Evolutionary conservation across 2,329 filamentous ascomycete genomes (phyloP).

Genomic region (Thelonectria blattea): DNA sequence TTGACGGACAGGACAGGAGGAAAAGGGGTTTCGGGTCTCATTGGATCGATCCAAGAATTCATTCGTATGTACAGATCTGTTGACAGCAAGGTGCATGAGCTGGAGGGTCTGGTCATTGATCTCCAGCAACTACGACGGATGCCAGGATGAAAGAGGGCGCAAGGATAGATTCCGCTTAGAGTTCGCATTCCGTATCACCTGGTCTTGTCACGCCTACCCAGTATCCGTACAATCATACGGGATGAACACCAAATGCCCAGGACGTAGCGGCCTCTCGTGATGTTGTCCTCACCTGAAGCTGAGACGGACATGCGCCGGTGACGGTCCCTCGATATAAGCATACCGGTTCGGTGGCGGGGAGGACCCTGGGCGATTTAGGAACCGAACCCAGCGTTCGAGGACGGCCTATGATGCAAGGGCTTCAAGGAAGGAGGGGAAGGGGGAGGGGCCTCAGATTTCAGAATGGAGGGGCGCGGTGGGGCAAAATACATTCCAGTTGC

Average conservation of each 20-base stretch:
- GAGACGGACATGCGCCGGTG: neutral
- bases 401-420: slow-evolving; percentile 36
- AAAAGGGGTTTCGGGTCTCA: slow-evolving; percentile 52
- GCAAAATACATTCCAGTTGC: slow-evolving; percentile 19
- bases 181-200: too few species aligned
- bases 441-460: slow-evolving; percentile 23
- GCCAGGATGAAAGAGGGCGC: slow-evolving; percentile 12
- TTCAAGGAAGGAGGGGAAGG: slow-evolving; percentile 22
- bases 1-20: slow-evolving; percentile 51
- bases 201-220: too few species aligned
- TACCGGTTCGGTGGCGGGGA: slow-evolving; percentile 16
- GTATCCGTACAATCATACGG: neutral
- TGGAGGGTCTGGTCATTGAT: slow-evolving; percentile 47
- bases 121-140: slow-evolving; percentile 38
- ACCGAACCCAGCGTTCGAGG: slow-evolving; percentile 12
- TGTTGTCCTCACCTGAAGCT: neutral
- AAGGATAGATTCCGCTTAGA: neutral
- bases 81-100: slow-evolving; percentile 51
- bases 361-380: slow-evolving; percentile 19
- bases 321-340: slow-evolving; percentile 13
- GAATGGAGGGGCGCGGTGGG: slow-evolving; percentile 4
- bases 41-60: slow-evolving; percentile 62
- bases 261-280: neutral
- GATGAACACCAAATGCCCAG: neutral
- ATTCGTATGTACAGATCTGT: slow-evolving; percentile 58